Evolutionary conservation across 805 yeast genomes (phyloP).

Genomic region (Kazachstania bromeliacearum): DNA sequence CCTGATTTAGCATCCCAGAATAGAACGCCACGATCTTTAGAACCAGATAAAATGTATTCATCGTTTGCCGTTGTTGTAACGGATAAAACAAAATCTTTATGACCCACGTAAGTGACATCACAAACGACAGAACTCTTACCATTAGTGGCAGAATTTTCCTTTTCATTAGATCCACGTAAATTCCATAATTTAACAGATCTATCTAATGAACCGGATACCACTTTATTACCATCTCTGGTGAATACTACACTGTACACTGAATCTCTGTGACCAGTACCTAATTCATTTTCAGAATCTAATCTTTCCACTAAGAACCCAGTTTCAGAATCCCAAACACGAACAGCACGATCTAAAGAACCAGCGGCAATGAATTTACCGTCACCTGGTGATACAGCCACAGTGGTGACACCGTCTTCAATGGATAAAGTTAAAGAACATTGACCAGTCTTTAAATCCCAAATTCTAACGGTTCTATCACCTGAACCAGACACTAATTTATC

Average conservation of each 20-base stretch:
- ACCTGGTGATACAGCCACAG: constrained; percentile 94
- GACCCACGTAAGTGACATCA: constrained; percentile 90
- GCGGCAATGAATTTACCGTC: constrained; percentile 93
- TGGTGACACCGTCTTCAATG: constrained; percentile 97
- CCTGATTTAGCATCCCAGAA: constrained; percentile 94
- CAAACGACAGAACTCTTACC: constrained; percentile 44
- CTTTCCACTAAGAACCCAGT: constrained; percentile 89
- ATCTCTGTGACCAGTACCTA: constrained; percentile 91
- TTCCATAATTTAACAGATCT: constrained; percentile 95
- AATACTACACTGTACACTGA: constrained; percentile 93
- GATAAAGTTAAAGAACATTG: constrained; percentile 81
- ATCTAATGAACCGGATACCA: constrained; percentile 91
- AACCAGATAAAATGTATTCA: constrained; percentile 84
- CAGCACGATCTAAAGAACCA: constrained; percentile 93
- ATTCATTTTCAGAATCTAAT: constrained; percentile 78
- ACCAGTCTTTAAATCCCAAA: constrained; percentile 88
- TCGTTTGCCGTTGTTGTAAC: constrained; percentile 93
- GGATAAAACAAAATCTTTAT: constrained; percentile 88
- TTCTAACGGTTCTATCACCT: constrained; percentile 92
- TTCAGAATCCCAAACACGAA: constrained; percentile 92
- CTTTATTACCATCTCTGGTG: constrained; percentile 83
- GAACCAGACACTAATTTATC: constrained; percentile 88
- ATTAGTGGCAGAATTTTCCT: constrained; percentile 1
- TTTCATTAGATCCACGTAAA: constrained; percentile 38
- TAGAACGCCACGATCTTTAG: constrained; percentile 94